Evolutionary conservation across 345 rosid species (phyloP), one percentile per base, ranked within the genome.

Genomic region (Luvunga scandens): DNA sequence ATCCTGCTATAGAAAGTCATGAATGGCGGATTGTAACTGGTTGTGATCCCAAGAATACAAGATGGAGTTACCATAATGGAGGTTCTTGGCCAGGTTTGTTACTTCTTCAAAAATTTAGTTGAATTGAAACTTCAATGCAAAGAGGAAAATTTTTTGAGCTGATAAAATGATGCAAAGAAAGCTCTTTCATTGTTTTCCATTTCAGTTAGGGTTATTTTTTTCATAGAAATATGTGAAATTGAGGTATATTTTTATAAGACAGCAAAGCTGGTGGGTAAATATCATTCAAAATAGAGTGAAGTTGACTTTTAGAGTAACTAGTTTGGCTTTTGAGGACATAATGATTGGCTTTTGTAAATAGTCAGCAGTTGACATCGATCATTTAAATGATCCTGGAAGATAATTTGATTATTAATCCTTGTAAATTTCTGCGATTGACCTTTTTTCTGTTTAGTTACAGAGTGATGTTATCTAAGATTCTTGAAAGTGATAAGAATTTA

Each of bases 51-150:
- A 89, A 89, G 67, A 89, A 89, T 75, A 88, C 92, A 14, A 76
- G 90, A 57, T 89, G 92, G 92, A 89, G 93, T 65, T 89, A 90
- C 81, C 91, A 88, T 70, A 90, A 90, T 18, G 93, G 93, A 5
- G 90, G 93, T 69, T 88, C 93, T 80, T 90, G 91, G 93, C 93
- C 93, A 90, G 93, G 91, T 89, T 66, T 75, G 75, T 65, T 69
- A 55, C 66, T 67, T 48, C 30, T 33, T 69, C 36, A 6, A 66
- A 30, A n/a, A 34, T 33, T 25, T 57, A 53, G 56, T 55, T 55
- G 19, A 76, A 33, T 55, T 66, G 34, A 53, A 24, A 22, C 14
- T 12, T 42, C 22, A 38, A 24, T 38, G 9, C 9, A 19, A 2
- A 24, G 60, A 21, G 22, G 38, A 45, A n/a, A 3, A 5, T 3